Evolutionary conservation across 495 filamentous ascomycete genomes (phyloP).

Genomic region (Hypoxylon fuscum): DNA sequence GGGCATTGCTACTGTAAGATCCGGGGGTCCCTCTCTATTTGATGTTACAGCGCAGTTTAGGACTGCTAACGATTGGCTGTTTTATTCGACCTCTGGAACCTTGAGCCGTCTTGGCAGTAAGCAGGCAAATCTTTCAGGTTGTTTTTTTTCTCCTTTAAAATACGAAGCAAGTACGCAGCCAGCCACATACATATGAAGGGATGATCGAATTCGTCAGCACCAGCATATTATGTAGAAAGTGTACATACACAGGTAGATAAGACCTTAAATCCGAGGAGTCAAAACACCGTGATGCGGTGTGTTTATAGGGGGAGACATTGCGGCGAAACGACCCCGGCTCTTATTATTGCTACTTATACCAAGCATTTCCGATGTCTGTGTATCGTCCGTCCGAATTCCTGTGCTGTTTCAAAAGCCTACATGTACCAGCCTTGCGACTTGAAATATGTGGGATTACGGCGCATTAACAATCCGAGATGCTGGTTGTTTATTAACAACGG

Average conservation of each 20-base stretch:
- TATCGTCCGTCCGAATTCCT: constrained; percentile 3
- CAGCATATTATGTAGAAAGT: background rate
- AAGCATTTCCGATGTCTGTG: background rate
- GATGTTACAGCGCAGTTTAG: constrained; percentile 14
- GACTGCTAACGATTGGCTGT: background rate
- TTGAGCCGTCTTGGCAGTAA: constrained; percentile 28
- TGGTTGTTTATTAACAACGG: no score
- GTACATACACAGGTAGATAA: background rate
- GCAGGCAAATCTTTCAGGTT: background rate
- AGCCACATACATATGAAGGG: no score
- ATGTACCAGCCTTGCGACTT: constrained; percentile 4
- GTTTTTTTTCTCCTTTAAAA: background rate
- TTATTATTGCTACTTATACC: constrained; percentile 17
- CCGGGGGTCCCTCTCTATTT: constrained; percentile 10
- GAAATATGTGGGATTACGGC: constrained; percentile 18
- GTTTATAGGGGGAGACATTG: no score
- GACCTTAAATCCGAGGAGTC: background rate
- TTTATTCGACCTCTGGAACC: constrained; percentile 5
- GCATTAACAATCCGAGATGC: no score
- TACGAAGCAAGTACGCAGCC: no score
- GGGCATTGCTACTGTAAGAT: constrained; percentile 19
- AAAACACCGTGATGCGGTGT: constrained; percentile 4
- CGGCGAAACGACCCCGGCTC: constrained; percentile 16
- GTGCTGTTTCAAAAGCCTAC: constrained; percentile 18
- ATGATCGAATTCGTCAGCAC: background rate